Evolutionary conservation across 2,329 filamentous ascomycete species (phyloP), one percentile per base, ranked within the genome.

Genomic region (Diaporthe citriasiana): DNA sequence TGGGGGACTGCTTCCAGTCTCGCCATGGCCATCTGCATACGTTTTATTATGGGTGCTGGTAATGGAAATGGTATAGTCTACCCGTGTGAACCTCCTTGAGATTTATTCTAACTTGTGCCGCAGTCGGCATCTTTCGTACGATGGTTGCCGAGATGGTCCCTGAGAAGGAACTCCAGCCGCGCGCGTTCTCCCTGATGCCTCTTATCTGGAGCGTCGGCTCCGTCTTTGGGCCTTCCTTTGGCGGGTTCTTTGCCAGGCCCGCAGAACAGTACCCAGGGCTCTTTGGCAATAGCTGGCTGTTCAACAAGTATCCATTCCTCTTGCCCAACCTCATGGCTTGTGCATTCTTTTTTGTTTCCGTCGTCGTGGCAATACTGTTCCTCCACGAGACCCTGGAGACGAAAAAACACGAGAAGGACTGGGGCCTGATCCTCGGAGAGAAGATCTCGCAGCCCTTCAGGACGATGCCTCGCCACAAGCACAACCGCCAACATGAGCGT

Each of bases 61-160:
- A 98, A 98, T 80, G 97, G 96, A 71, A 98, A 98, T 80, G 90
- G 90, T 92, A 79, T 42, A 84, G 82, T 51, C 9, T 0, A 19
- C 60, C 45, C 55, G 40, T 27, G 17, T 7, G 42, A 13, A 63
- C 66, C 38, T 71, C n/a, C 55, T 69, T 78, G 83, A 74, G 25
- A 22, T 17, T 25, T 25, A 1, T 5, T 10, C 73, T 73, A 30
- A 73, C 45, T 13, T 57, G 35, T n/a, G n/a, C 17, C 57, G n/a
- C 45, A 92, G 93, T 96, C n/a, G 94, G 97, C 1, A 98, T 98
- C 76, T 93, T 98, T 76, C 87, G 95, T 77, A 97, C 95, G 22
- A 95, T 97, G 85, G 95, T 98, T 2, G 96, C 96, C 0, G 96
- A 98, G 82, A 92, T 98, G 88, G 95, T 98, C 1, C 94, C 95